These are phyloP conservation scores for Gorgonomyces haynaldii DNA, from an alignment of 192 early-diverging fungal genomes.

Conservation along the genomic window DNA sequence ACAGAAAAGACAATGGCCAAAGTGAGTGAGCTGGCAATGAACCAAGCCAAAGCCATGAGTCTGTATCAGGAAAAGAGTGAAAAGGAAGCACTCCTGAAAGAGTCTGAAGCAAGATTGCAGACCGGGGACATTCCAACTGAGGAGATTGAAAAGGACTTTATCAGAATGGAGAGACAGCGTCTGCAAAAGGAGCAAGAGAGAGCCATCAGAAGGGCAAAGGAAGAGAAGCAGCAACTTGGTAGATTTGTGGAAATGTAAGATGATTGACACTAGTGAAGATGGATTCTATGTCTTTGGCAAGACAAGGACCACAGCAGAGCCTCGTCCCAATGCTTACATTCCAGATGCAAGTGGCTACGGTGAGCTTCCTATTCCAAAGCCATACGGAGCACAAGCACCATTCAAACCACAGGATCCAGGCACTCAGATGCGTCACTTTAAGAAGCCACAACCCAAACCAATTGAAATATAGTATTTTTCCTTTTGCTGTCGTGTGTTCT, in stretches of 20 bases:
- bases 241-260: constrained; percentile 38
- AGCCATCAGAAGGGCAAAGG: constrained; percentile 10
- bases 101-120: constrained; percentile 21
- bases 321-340: constrained; percentile 49
- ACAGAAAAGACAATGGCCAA: constrained; percentile 45
- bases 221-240: constrained; percentile 14
- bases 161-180: constrained; percentile 21
- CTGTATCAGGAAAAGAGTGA: constrained; percentile 47
- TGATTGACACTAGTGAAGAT: constrained; percentile 22
- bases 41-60: constrained; percentile 45
- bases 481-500: background rate
- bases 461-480: constrained; percentile 34
- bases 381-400: constrained; percentile 42
- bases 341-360: constrained; percentile 32
- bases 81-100: constrained; percentile 37
- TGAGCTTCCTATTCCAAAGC: constrained; percentile 49
- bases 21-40: constrained; percentile 50
- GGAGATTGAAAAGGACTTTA: constrained; percentile 37
- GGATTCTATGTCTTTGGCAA: constrained; percentile 39
- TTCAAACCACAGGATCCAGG: constrained; percentile 44
- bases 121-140: constrained; percentile 29
- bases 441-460: constrained; percentile 30
- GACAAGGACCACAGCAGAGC: constrained; percentile 38
- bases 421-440: constrained; percentile 38
- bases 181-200: constrained; percentile 17